These are phyloP conservation scores for Chondrostereum purpureum DNA, from an alignment of 1,284 basidiomycete species.

Conservation along the genomic window DNA sequence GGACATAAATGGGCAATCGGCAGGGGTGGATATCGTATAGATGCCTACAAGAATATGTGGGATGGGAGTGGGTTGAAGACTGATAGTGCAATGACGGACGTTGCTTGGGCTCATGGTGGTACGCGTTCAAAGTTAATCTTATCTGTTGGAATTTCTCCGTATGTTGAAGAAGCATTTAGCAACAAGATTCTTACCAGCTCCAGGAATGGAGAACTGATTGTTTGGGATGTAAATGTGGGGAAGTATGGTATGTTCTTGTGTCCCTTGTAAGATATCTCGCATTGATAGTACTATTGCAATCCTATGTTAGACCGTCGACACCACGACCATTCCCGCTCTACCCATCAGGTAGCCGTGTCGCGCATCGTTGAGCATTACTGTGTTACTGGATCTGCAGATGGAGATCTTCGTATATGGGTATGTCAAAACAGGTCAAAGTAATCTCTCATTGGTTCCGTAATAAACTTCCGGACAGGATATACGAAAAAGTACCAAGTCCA, in stretches of 20 bases:
- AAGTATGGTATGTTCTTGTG: conserved; percentile 58
- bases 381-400: conserved; percentile 79
- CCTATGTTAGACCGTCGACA: conserved; percentile 30
- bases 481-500: conserved; percentile 60
- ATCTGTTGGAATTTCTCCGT: conserved; percentile 4
- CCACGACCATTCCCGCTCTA: conserved; percentile 71
- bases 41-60: conserved; percentile 68
- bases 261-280: not conserved
- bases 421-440: conserved; percentile 16
- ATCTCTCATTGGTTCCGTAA: conserved; percentile 9
- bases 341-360: conserved; percentile 66
- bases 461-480: conserved; percentile 51
- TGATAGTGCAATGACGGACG: conserved; percentile 70
- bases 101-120: conserved; percentile 79
- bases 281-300: conserved; percentile 4
- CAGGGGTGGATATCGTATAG: conserved; percentile 55
- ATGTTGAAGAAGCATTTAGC: conserved; percentile 47
- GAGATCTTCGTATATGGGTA: conserved; percentile 80
- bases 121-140: conserved; percentile 24
- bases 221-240: conserved; percentile 76
- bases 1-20: conserved; percentile 51
- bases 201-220: conserved; percentile 75
- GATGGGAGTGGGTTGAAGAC: conserved; percentile 67
- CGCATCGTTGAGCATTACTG: conserved; percentile 61
- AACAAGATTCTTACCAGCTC: conserved; percentile 81